Evolutionary conservation across 805 yeast species (phyloP), one percentile per base, ranked within the genome.

Genomic region (Metschnikowia sp.): DNA sequence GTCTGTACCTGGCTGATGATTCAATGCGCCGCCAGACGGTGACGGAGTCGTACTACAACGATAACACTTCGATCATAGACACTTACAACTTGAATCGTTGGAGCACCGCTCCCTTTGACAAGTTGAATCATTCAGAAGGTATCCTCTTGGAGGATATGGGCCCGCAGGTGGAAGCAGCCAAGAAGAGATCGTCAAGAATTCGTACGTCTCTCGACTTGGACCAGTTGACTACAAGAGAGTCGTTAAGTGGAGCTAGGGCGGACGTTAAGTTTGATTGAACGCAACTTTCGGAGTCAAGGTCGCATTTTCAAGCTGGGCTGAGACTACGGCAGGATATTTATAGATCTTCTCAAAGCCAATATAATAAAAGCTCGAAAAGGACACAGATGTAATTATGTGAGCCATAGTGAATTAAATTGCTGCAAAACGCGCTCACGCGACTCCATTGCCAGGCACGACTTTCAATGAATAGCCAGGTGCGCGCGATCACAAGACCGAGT

Each of bases 81-180:
- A 55, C 57, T 2, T 61, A 67, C 49, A 57, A 67, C 30, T 58
- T 64, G n/a, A 42, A 59, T 3, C 62, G 56, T 34, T 59, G 50
- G 32, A 62, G 64, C n/a, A 50, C 63, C 5, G 67, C 59, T 8
- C 74, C 74, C 10, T 54, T 64, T 15, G 68, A 63, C 39, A 64
- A 65, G 8, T 52, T 56, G 2, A 56, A 73, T 8, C 66, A 64
- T n/a, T 75, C 80, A 0, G 83, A 78, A 53, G 82, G 77, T 50
- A 78, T 78, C 46, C 75, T 76, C 30, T 60, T 78, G 74, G 75
- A 76, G 29, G 72, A 71, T 41, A 37, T 49, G 44, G 39, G 44
- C 13, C 45, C 52, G 8, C 22, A 37, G 33, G 32, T 41, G 8
- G 49, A 50, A 26, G 57, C 31, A 7, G 30, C 32, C 10, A 38